phyloP scores from a whole-genome alignment of 2,329 filamentous ascomycete species.

The Aspergillus vadensis region DNA sequence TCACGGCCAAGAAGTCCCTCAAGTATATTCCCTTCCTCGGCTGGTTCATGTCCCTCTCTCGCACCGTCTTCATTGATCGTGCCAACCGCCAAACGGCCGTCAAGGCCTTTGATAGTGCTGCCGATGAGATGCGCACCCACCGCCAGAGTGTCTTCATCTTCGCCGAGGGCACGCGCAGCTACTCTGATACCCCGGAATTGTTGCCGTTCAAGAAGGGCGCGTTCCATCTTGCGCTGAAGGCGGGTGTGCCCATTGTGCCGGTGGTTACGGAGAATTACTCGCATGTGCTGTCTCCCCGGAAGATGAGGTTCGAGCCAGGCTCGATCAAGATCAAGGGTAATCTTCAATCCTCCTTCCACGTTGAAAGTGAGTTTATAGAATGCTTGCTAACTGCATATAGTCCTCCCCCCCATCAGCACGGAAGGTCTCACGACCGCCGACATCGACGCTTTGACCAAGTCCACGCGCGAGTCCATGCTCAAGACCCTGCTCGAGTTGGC shows the following conservation, averaged over 20 bases:
- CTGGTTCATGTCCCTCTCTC: constrained; percentile 89
- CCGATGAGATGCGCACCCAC: constrained; percentile 71
- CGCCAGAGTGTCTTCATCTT: constrained; percentile 63
- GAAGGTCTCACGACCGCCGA: constrained; percentile 71
- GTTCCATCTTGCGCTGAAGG: constrained; percentile 93
- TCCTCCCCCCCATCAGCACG: constrained; percentile 79
- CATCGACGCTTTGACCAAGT: constrained; percentile 70
- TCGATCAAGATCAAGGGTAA: constrained; percentile 74
- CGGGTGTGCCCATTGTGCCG: constrained; percentile 88
- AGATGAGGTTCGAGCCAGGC: constrained; percentile 66
- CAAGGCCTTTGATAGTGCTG: constrained; percentile 81
- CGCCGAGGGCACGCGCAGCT: constrained; percentile 85
- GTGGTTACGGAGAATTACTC: constrained; percentile 80
- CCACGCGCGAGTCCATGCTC: constrained; percentile 75
- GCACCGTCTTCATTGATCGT: constrained; percentile 94
- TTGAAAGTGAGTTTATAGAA: too few species aligned
- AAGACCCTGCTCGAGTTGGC: constrained; percentile 54
- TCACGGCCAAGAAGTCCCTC: constrained; percentile 87
- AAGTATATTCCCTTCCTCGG: constrained; percentile 81
- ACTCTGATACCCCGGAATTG: constrained; percentile 76
- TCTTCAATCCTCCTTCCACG: too few species aligned
- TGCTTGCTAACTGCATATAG: constrained; percentile 44
- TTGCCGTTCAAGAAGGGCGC: constrained; percentile 99
- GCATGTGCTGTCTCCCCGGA: constrained; percentile 67
- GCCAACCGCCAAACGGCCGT: constrained; percentile 79